phyloP scores from a whole-genome alignment of 163 green algal species.

The Chlamydomonas reinhardtii region DNA sequence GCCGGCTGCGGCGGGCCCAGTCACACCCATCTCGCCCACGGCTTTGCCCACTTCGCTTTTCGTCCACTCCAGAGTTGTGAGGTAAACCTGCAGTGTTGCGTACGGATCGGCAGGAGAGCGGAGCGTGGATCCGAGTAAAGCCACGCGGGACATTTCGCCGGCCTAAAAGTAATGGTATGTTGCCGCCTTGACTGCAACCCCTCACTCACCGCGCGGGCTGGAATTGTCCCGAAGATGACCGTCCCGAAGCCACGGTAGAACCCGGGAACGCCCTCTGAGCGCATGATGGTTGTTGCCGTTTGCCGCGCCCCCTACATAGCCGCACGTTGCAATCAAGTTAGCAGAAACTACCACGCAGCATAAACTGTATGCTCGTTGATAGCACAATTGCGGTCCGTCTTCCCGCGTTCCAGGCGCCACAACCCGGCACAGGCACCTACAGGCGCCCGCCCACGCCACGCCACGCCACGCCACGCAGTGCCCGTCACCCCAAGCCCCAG shows the following conservation, averaged over 20 bases:
- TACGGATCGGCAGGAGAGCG: not conserved
- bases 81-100: constrained; percentile 72
- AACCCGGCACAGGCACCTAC: too few relatives aligned
- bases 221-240: constrained; percentile 87
- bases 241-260: constrained; percentile 92
- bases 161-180: too few relatives aligned
- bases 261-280: constrained; percentile 74
- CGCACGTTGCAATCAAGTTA: too few relatives aligned
- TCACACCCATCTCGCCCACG: constrained; percentile 50
- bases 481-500: too few relatives aligned
- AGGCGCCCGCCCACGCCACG: too few relatives aligned
- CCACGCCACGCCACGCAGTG: too few relatives aligned
- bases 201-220: constrained; percentile 74
- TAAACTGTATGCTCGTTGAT: too few relatives aligned
- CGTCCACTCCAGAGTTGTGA: constrained; percentile 79
- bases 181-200: not conserved
- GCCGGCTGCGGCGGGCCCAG: constrained; percentile 67
- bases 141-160: too few relatives aligned
- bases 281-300: constrained; percentile 50
- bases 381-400: too few relatives aligned
- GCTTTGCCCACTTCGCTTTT: constrained; percentile 63
- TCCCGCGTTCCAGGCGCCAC: too few relatives aligned
- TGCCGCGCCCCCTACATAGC: constrained; percentile 10
- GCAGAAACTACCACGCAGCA: too few relatives aligned
- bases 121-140: too few relatives aligned